Percentiles rank a stretch among this genome's conserved stretches.
These are phyloP conservation scores for Selenicereus undatus DNA, from an alignment of 148 eudicot genomes.

Conservation along the genomic window DNA sequence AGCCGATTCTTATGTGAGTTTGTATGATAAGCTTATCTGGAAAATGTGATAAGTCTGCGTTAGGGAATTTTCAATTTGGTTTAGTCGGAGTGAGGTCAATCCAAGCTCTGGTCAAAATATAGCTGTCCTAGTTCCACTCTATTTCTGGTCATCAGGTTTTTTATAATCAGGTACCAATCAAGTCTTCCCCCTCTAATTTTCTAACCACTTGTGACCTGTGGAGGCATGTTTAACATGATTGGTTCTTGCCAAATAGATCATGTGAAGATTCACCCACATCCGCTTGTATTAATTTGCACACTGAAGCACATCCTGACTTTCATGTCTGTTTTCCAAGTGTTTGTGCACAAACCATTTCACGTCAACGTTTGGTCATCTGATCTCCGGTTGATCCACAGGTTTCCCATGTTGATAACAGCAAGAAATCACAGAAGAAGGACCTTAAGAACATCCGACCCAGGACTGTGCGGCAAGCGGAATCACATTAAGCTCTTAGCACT, in stretches of 20 bases:
- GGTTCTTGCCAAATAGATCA: neutral
- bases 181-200: no score
- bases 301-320: no score
- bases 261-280: neutral
- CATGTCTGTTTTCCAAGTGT: neutral
- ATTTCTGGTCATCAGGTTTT: no score
- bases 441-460: constrained; percentile 18
- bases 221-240: neutral
- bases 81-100: neutral
- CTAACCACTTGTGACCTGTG: neutral
- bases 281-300: no score
- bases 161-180: no score
- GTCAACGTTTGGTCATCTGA: neutral
- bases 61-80: neutral
- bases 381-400: constrained; percentile 32
- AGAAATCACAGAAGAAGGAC: constrained; percentile 35
- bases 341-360: neutral
- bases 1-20: no score
- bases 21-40: no score
- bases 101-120: neutral
- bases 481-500: constrained; percentile 11
- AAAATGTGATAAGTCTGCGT: no score
- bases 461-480: constrained; percentile 7
- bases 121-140: neutral
- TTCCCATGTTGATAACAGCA: constrained; percentile 43